Base-by-base conservation (phyloP, 306 rosid species). In the Lithocarpus polystachyus region DNA sequence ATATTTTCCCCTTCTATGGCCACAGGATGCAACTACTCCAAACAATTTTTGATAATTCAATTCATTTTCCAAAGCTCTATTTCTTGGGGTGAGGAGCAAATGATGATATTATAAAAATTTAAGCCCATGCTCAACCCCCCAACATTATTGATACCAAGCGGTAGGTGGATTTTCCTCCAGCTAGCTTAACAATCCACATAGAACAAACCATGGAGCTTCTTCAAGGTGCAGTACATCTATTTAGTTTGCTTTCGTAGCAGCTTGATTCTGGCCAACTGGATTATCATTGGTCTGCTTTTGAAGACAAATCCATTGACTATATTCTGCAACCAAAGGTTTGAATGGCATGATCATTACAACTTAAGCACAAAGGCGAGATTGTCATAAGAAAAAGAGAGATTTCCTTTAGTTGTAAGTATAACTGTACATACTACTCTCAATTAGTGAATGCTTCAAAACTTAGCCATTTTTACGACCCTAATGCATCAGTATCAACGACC, bases 211-310 rank as follows among this genome's bases (percentile, higher is more conserved):
- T 60, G 68, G 28, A 60, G 68, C 68, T 26, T 60, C 35, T 33
- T 24, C 35, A 13, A 26, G 68, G 11, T 45, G 9, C 15, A 29
- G 82, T 13, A 26, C 1, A 61, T 53, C 57, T 31, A 71, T 72
- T 78, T 79, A 82, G 68, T 33, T 89, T 82, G 82, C 83, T 81
- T 87, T 92, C 2, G 74, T 87, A 56, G 91, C 89, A 20, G 81
- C 86, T 56, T 93, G 91, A 85, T 87, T 94, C 43, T 95, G 90
- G 51, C 97, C 97, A 80, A 94, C 86, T 91, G 97, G 75, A 92
- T 90, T 64, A 91, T 89, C 97, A 95, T 89, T 72, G 98, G 94
- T 86, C 90, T 95, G 79, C 96, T 92, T 88, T 90, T 91, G 80
- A 89, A 92, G 80, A 87, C 88, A 80, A 83, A 89, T 48, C 97